Base-by-base conservation (phyloP, 257 asterid genomes). In the Nicotiana obtusifolia region DNA sequence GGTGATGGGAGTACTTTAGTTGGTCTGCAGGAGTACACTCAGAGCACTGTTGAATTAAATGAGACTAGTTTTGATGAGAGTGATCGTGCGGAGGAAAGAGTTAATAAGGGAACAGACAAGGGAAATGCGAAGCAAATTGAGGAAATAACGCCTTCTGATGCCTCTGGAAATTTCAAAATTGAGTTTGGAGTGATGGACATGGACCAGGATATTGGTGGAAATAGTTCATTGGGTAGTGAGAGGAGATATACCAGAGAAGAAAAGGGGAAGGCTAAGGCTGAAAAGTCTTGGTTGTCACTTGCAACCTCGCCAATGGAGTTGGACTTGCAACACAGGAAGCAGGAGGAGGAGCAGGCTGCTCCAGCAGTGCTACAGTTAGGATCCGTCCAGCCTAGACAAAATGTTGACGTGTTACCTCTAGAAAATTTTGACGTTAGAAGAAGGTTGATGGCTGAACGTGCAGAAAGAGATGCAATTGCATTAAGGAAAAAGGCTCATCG, bases 221-320 rank as follows among this genome's bases (percentile, higher is more conserved):
- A 89, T 59, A 75, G 84, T 82, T 17, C 24, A 37, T 60, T 31
- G 57, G 49, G 78, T 37, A 76, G 79, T 76, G 87, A 76, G 87
- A 77, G 84, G 85, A 86, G 92, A 82, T 88, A 84, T 84, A 83
- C 90, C 5, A 49, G 83, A 86, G 91, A 87, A 83, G 91, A 89
- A 85, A 89, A 85, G 81, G 95, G 91, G 61, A 88, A 90, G 86
- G 88, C 80, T 20, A 82, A 52, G 83, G 84, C 83, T 71, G 83
- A 22, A 44, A 87, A 86, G 83, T 62, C 90, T 28, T 92, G 92
- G 92, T 83, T 90, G 79, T 85, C 94, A 30, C 89, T 89, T 22
- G 52, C 81, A 30, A 76, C 26, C 56, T 53, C 61, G 83, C 75
- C 62, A 69, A 26, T n/a, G 81, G 77, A 86, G 10, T 57, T 80